Evolutionary conservation across 225 moss, liverwort and hornwort species (phyloP), one percentile per base, ranked within the genome.

Genomic region (Pleurozium schreberi): DNA sequence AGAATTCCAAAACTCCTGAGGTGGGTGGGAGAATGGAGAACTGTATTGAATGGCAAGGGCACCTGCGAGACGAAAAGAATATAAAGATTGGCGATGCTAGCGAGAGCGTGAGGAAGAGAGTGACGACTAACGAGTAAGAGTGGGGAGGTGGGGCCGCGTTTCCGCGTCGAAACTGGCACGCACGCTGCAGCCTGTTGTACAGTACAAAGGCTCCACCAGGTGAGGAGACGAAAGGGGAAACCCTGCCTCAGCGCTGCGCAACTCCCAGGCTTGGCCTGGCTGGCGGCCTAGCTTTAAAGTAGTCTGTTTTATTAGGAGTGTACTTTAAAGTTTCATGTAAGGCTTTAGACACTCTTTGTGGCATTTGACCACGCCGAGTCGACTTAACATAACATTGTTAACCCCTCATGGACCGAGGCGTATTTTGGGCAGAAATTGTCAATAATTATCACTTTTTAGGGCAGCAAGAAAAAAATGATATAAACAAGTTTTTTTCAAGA

Each of bases 161-260:
- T 87, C 80, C 91, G 89, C 91, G 91, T 91, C 89, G 63, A 62
- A 38, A 78, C n/a, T 59, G 68, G 67, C 89, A 77, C 75, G 50
- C 63, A 57, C 87, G 43, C 47, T 73, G 74, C 60, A 27, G 36
- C 58, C 45, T 34, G 57, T 12, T 22, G 17, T 6, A 13, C 60
- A 12, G 17, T 6, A 13, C 60, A 12, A 45, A 33, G 40, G 57
- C 34, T 85, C 73, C 74, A 2, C 79, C 73, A 53, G 36, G 74
- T 60, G 59, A 45, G 36, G 60, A 60, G 85, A 45, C 83, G 43
- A 18, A 53, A 84, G 67, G 28, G 13, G 49, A 38, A 59, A 36
- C 25, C 73, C 28, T 28, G 62, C 12, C 57, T 59, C 58, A 74
- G 49, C 21, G 14, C 86, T 19, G 28, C 14, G 85, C 36, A 62